These are phyloP conservation scores for Ogataea polymorpha DNA, from an alignment of 805 yeast species.

Conservation along the genomic window DNA sequence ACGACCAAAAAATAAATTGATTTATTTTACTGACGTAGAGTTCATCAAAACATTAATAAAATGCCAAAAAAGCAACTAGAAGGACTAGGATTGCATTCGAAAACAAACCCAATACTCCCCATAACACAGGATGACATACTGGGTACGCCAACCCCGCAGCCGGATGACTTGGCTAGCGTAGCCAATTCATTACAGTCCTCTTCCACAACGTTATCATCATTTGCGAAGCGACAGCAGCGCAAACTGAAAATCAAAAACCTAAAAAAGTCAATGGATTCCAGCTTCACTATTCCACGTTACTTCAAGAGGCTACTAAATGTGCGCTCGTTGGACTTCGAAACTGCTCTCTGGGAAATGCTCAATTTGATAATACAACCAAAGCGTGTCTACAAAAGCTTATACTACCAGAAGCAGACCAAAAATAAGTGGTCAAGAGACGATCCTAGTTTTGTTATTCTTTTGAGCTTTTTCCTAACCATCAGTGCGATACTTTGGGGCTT, in stretches of 20 bases:
- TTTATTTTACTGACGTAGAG: constrained; percentile 5
- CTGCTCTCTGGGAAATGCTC: constrained; percentile 88
- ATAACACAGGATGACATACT: constrained; percentile 22
- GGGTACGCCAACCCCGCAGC: constrained; percentile 11
- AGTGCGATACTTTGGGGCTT: constrained; percentile 91
- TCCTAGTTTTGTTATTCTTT: constrained; percentile 77
- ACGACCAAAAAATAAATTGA: neutral
- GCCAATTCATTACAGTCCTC: constrained; percentile 27
- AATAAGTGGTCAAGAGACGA: constrained; percentile 88
- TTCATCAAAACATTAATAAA: neutral
- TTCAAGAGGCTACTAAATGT: constrained; percentile 58
- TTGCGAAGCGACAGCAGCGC: constrained; percentile 27
- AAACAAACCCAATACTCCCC: constrained; percentile 19
- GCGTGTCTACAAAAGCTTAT: constrained; percentile 76
- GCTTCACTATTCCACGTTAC: constrained; percentile 28
- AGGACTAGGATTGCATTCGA: constrained; percentile 20
- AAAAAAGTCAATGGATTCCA: constrained; percentile 17
- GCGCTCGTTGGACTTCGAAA: constrained; percentile 83
- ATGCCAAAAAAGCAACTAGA: constrained; percentile 24
- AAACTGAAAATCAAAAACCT: constrained; percentile 20
- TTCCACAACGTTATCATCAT: constrained; percentile 23
- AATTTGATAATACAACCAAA: constrained; percentile 72
- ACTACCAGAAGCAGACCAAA: constrained; percentile 77
- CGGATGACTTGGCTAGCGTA: constrained; percentile 25
- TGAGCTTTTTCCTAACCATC: constrained; percentile 61